Evolutionary conservation across 164 flowering plant species (phyloP).

Genomic region (Tetrastigma voinierianum): DNA sequence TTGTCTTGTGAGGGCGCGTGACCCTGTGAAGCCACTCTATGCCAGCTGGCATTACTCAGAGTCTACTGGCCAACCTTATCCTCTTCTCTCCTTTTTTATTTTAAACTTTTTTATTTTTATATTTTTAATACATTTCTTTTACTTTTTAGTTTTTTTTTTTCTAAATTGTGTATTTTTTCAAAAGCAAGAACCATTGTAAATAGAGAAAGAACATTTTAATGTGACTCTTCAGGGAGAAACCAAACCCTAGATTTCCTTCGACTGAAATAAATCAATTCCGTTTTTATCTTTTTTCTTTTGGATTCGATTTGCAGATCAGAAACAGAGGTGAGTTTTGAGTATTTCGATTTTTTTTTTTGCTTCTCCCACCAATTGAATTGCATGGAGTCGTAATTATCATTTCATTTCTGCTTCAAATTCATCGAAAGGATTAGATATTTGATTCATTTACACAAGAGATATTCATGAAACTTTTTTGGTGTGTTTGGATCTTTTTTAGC

Average conservation of each 20-base stretch:
- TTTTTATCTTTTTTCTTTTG: not conserved
- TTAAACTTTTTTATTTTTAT: slow-evolving; percentile 2
- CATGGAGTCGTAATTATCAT: not conserved
- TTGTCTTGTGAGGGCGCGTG: slow-evolving; percentile 22
- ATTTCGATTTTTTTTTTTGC: not conserved
- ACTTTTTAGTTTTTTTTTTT: not conserved
- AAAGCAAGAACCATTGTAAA: not conserved
- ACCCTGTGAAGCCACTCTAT: not conserved
- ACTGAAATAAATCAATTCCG: not conserved
- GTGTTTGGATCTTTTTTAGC: slow-evolving; percentile 11
- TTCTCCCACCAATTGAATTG: not conserved
- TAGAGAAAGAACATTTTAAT: slow-evolving; percentile 7
- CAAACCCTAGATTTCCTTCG: slow-evolving; percentile 25
- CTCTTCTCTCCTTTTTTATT: slow-evolving; percentile 16
- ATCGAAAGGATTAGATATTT: not conserved
- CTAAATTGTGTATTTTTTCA: slow-evolving; percentile 9
- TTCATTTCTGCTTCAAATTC: not conserved
- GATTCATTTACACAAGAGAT: too few relatives aligned
- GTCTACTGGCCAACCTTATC: slow-evolving; percentile 60
- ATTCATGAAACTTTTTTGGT: not conserved
- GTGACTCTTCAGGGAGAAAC: slow-evolving; percentile 11
- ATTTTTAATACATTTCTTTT: not conserved
- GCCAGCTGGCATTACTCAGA: slow-evolving; percentile 42
- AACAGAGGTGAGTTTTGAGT: not conserved
- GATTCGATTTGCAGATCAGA: slow-evolving; percentile 3